Evolutionary conservation across 176 grass and related monocot genomes (phyloP).

Genomic region (Aegilops umbellulata): DNA sequence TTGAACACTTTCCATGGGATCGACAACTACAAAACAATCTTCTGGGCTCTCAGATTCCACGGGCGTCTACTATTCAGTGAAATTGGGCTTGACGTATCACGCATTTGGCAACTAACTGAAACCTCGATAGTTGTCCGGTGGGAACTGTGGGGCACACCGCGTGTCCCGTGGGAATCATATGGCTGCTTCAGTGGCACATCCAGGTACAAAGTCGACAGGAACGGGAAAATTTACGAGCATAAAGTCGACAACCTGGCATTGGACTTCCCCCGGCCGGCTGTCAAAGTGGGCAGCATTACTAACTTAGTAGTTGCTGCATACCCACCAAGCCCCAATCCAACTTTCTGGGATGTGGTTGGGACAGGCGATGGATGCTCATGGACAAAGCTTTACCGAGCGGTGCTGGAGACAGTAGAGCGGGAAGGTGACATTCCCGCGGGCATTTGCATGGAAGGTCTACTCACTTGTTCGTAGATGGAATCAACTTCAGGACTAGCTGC

Average conservation of each 20-base stretch:
- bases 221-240: conserved; percentile 97
- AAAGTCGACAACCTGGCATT: conserved; percentile 94
- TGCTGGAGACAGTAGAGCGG: conserved; percentile 66
- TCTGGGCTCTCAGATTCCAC: conserved; percentile 94
- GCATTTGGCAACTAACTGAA: conserved; percentile 87
- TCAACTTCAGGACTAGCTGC: conserved; percentile 26
- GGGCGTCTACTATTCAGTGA: conserved; percentile 71
- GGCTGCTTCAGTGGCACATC: conserved; percentile 89
- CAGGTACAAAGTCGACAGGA: conserved; percentile 77
- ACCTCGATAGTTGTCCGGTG: conserved; percentile 87
- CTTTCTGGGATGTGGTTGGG: conserved; percentile 53
- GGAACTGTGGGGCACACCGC: conserved; percentile 74
- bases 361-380: conserved; percentile 62
- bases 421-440: conserved; percentile 9
- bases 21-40: conserved; percentile 90
- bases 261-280: conserved; percentile 68
- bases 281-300: conserved; percentile 52
- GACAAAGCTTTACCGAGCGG: conserved; percentile 76
- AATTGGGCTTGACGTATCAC: conserved; percentile 70
- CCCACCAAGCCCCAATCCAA: conserved; percentile 63
- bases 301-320: conserved; percentile 69
- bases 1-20: conserved; percentile 84
- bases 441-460: conserved; percentile 53
- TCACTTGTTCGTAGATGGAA: conserved; percentile 71
- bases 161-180: conserved; percentile 91